Evolutionary conservation across 2,329 filamentous ascomycete genomes (phyloP), one percentile per base, ranked within the genome.

Genomic region (Cyphellophora europaea): DNA sequence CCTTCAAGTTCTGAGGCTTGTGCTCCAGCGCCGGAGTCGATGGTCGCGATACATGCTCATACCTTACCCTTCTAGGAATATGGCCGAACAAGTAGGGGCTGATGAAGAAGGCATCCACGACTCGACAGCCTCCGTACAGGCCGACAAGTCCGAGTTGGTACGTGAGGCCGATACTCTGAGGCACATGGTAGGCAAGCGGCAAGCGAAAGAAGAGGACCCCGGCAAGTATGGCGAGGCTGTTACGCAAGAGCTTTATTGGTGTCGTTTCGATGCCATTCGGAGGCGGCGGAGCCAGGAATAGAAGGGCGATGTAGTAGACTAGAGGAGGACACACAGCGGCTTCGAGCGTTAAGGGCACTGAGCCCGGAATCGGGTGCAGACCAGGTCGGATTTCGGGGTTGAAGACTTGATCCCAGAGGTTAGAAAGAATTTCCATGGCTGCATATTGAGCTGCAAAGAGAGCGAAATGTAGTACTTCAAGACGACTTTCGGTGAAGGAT

Each of bases 61-160:
- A 64, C n/a, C 52, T 50, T 4, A 65, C 61, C n/a, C 62, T 44
- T 10, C 58, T 48, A 2, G 62, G 62, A 15, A 65, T 55, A 31
- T 63, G 59, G 0, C 48, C 47, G 34, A 61, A 62, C 14, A 55
- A 38, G 33, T 61, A 62, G 5, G 56, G 59, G 19, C 57, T 59
- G 35, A 65, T 55, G 42, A 65, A 63, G 50, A 65, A 65, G 6
- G 55, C 58, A 39, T 65, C 61, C 8, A 65, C 29, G 3, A 65
- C 62, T 19, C 61, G 44, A 30, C 55, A 56, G 6, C 58, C 56
- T 6, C 62, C 62, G 33, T 65, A 65, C 2, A 64, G 38, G 3
- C 61, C 61, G 1, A 65, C 59, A 5, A 65, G 54, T 4, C 58
- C 57, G 11, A 65, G 56, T 35, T 65, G 61, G 33, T 65, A 65